phyloP scores from a whole-genome alignment of 495 filamentous ascomycete genomes.

The Patellaria atrata region DNA sequence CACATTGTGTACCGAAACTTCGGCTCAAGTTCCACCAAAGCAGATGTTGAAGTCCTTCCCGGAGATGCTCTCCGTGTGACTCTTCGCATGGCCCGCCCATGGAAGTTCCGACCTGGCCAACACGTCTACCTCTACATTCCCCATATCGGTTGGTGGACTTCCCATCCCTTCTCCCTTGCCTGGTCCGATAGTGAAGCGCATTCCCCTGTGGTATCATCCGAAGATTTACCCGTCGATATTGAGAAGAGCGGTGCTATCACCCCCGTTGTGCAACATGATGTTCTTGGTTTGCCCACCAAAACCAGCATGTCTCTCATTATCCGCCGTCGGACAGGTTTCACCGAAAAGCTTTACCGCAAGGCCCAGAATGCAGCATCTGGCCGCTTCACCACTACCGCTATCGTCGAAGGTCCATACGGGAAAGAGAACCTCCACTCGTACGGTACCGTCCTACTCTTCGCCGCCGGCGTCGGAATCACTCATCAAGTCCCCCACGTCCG shows the following conservation, averaged over 20 bases:
- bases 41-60: slow-evolving; percentile 59
- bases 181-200: slow-evolving; percentile 47
- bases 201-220: slow-evolving; percentile 1
- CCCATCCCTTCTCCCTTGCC: slow-evolving; percentile 85
- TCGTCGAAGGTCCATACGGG: slow-evolving; percentile 80
- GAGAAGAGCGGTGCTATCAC: slow-evolving; percentile 27
- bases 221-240: slow-evolving; percentile 21
- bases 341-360: slow-evolving; percentile 59
- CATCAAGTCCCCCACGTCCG: slow-evolving; percentile 84
- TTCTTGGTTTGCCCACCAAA: slow-evolving; percentile 21
- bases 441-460: slow-evolving; percentile 78
- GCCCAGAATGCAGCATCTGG: slow-evolving; percentile 31
- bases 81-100: slow-evolving; percentile 59
- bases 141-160: slow-evolving; percentile 62
- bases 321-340: slow-evolving; percentile 77
- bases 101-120: slow-evolving; percentile 67
- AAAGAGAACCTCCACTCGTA: slow-evolving; percentile 70
- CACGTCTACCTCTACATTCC: slow-evolving; percentile 81
- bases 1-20: slow-evolving; percentile 60
- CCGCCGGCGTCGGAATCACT: slow-evolving; percentile 86
- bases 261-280: slow-evolving; percentile 25
- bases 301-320: slow-evolving; percentile 65
- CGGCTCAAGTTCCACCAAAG: slow-evolving; percentile 48
- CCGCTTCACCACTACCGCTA: slow-evolving; percentile 39
- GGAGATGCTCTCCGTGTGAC: slow-evolving; percentile 76